phyloP scores from a whole-genome alignment of 2,329 filamentous ascomycete genomes.

The Colletotrichum orbiculare region DNA sequence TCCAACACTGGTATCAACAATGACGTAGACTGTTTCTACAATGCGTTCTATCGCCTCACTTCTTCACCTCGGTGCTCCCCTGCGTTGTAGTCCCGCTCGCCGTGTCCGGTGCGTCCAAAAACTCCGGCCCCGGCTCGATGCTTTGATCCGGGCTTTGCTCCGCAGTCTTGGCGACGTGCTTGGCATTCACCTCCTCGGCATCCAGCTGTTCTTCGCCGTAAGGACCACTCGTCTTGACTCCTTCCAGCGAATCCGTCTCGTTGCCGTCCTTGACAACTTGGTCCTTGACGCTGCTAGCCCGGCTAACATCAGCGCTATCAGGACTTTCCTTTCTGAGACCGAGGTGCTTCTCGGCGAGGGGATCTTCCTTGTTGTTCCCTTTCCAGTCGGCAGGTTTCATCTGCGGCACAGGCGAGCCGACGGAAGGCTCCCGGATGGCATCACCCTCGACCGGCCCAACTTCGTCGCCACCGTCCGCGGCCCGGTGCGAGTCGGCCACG shows the following conservation, averaged over 20 bases:
- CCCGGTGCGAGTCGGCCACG: slow-evolving; percentile 39
- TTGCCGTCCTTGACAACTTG: slow-evolving; percentile 39
- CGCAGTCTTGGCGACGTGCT: slow-evolving; percentile 6
- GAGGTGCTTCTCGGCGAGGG: slow-evolving; percentile 69
- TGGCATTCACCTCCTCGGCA: slow-evolving; percentile 27
- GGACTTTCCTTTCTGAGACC: slow-evolving; percentile 75
- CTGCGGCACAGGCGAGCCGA: slow-evolving; percentile 77
- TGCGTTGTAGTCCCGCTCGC: slow-evolving; percentile 24
- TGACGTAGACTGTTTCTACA: neutral
- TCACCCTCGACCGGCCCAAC: slow-evolving; percentile 37
- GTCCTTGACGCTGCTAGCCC: slow-evolving; percentile 75
- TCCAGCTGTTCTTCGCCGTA: slow-evolving; percentile 46
- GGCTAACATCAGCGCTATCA: slow-evolving; percentile 74
- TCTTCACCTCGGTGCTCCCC: slow-evolving; percentile 23
- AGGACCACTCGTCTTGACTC: slow-evolving; percentile 51
- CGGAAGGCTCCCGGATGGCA: slow-evolving; percentile 69
- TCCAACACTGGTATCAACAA: no score
- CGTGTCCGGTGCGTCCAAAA: slow-evolving; percentile 27
- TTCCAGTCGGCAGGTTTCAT: slow-evolving; percentile 80
- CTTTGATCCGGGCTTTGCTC: neutral
- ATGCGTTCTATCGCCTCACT: neutral
- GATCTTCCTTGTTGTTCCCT: slow-evolving; percentile 61
- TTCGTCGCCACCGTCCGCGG: slow-evolving; percentile 41
- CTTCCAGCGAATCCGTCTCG: slow-evolving; percentile 42
- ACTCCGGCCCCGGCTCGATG: slow-evolving; percentile 22